A percentile compares a stretch with the other conserved stretches of the same genome.
Evolutionary conservation across 2,329 filamentous ascomycete species (phyloP).

Genomic region (Trichothecium sympodiale): DNA sequence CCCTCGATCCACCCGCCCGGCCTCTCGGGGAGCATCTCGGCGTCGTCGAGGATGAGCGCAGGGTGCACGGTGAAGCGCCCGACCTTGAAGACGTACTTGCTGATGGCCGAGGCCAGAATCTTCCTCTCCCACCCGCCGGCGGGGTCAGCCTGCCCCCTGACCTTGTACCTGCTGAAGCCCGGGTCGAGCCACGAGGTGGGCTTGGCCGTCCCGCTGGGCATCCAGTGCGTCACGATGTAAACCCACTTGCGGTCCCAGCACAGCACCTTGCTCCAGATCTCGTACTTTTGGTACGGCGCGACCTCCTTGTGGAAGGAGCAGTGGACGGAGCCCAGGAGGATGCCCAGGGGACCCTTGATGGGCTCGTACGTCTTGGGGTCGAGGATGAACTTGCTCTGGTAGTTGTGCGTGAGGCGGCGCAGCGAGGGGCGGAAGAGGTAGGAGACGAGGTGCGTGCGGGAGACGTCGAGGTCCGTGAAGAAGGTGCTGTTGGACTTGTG

Average conservation of each 20-base stretch:
- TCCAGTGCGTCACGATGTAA: slow-evolving; percentile 64
- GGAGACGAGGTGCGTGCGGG: slow-evolving; percentile 69
- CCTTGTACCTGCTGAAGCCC: slow-evolving; percentile 28
- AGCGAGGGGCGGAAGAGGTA: slow-evolving; percentile 53
- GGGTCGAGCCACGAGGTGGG: slow-evolving; percentile 42
- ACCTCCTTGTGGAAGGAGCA: slow-evolving; percentile 69
- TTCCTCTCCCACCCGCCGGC: slow-evolving; percentile 44
- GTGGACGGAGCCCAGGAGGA: slow-evolving; percentile 62
- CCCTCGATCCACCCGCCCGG: slow-evolving; percentile 58
- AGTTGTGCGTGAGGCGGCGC: slow-evolving; percentile 37
- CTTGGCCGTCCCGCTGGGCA: slow-evolving; percentile 47
- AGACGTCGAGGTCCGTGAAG: slow-evolving; percentile 76
- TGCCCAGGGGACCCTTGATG: slow-evolving; percentile 41
- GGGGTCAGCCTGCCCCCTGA: slow-evolving; percentile 24
- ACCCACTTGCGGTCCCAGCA: slow-evolving; percentile 76
- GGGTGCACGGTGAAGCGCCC: slow-evolving; percentile 77
- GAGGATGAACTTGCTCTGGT: slow-evolving; percentile 35
- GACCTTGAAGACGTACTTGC: slow-evolving; percentile 76
- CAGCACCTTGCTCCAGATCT: slow-evolving; percentile 62
- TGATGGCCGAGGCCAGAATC: slow-evolving; percentile 60
- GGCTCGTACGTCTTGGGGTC: slow-evolving; percentile 36
- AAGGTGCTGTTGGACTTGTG: slow-evolving; percentile 81
- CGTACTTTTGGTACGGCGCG: slow-evolving; percentile 54
- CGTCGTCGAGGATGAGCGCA: slow-evolving; percentile 59
- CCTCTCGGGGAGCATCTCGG: slow-evolving; percentile 61